Conservation (phyloP, 2,329 filamentous ascomycete species). For the Fusarium euwallaceae region DNA sequence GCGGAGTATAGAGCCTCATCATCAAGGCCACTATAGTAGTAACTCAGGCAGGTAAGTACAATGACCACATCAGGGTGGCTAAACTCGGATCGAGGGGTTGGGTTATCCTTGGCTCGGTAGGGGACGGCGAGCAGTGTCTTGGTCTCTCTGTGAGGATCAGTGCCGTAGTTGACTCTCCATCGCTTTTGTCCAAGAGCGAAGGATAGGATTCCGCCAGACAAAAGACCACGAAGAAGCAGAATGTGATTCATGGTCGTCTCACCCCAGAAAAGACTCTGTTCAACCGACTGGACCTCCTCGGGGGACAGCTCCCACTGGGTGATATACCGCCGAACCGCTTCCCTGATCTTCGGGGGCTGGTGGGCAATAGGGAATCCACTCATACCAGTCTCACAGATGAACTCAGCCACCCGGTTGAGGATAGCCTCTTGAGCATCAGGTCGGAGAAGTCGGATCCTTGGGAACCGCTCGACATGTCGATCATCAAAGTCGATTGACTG, state of each 20-base stretch:
- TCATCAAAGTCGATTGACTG: conserved; percentile 58
- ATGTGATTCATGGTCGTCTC: conserved; percentile 53
- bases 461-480: conserved; percentile 55
- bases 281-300: conserved; percentile 51
- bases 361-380: conserved; percentile 57
- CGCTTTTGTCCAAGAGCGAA: conserved; percentile 70
- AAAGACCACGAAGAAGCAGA: conserved; percentile 66
- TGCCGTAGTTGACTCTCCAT: conserved; percentile 76
- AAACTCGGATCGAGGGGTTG: conserved; percentile 69
- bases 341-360: conserved; percentile 48
- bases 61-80: conserved; percentile 72
- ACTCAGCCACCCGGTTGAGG: conserved; percentile 49
- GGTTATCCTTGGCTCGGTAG: conserved; percentile 70
- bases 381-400: conserved; percentile 60
- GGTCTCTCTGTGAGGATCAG: conserved; percentile 58
- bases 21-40: conserved; percentile 68
- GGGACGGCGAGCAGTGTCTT: conserved; percentile 67
- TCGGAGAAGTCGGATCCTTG: conserved; percentile 62
- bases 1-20: conserved; percentile 62
- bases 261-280: conserved; percentile 54
- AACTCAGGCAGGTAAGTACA: conserved; percentile 66
- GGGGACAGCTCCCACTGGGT: conserved; percentile 47
- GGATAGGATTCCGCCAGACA: conserved; percentile 66
- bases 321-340: conserved; percentile 60
- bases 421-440: conserved; percentile 48